Evolutionary conservation across 768 basidiomycete species (phyloP), one percentile per base, ranked within the genome.

Genomic region (Amanita rimosa): DNA sequence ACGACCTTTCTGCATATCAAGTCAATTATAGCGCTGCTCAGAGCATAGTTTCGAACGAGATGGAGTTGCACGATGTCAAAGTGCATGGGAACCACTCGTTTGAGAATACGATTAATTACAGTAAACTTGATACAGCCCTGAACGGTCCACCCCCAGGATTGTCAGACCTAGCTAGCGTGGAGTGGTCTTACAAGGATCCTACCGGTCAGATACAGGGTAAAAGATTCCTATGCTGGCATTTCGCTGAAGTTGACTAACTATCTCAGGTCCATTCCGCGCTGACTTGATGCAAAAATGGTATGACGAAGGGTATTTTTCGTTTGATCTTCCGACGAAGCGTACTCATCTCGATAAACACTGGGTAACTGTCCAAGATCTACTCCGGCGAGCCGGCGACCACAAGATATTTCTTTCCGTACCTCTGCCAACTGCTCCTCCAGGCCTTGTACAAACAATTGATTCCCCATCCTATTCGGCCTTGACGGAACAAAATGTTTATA

Each of bases 211-310:
- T 94, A 36, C 93, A 97, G 79, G 93, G 92, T 90, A 57, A 55
- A 66, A 55, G 5, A 35, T 17, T 49, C 42, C 16, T 37, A 47
- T 43, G 38, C 7, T 54, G 9, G 53, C 42, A 49, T 21, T 14
- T 29, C 24, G 31, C 34, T 21, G 19, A 21, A 13, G 26, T 29
- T 44, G 37, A 33, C 35, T 51, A 24, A 9, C 35, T 33, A 36
- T 40, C 11, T 16, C 53, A 95, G 92, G 93, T 50, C 92, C 93
- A 4, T 97, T 95, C 73, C 75, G 75, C 39, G 90, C 89, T 22
- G 79, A 84, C 52, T 56, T 85, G 48, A 95, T 97, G 93, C 92
- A 95, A 67, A 88, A 88, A 58, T 96, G 93, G 93, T 83, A 81
- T 60, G 81, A 89, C 44, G 86, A 85, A 57, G 86, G 88, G 13